Percentiles rank a stretch among this genome's conserved stretches.
These are phyloP conservation scores for Botrytis squamosa DNA, from an alignment of 2,329 filamentous ascomycete genomes.

Conservation along the genomic window DNA sequence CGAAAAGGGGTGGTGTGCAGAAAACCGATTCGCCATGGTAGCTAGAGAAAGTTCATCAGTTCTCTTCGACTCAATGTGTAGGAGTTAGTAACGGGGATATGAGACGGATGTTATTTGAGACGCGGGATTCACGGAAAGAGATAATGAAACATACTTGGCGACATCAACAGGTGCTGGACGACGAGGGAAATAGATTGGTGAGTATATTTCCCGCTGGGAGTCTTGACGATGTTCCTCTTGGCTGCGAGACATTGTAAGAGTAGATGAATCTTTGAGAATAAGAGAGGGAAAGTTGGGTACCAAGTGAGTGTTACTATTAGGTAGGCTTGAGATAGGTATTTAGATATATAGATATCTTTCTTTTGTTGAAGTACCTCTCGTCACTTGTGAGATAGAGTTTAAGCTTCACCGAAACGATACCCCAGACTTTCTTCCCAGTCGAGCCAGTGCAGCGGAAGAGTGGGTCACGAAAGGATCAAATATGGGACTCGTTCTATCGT, in stretches of 20 bases:
- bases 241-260: not conserved
- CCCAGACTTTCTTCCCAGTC: not conserved
- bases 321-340: not conserved
- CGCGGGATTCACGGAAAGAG: not conserved
- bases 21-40: conserved; percentile 31
- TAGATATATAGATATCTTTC: too few relatives aligned
- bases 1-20: conserved; percentile 40
- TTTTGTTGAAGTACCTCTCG: not conserved
- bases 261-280: not conserved
- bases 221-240: not conserved
- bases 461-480: not conserved
- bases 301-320: not conserved
- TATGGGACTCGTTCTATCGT: not conserved
- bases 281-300: not conserved
- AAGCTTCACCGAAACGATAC: not conserved
- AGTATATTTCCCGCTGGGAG: conserved; percentile 2
- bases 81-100: not conserved
- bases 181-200: conserved; percentile 10
- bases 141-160: not conserved
- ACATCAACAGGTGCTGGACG: conserved; percentile 10
- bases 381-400: not conserved
- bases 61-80: not conserved
- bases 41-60: conserved; percentile 16
- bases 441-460: not conserved
- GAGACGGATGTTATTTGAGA: not conserved